Evolutionary conservation across 2,329 filamentous ascomycete genomes (phyloP), one percentile per base, ranked within the genome.

Genomic region (Phyllosticta ampelicida): DNA sequence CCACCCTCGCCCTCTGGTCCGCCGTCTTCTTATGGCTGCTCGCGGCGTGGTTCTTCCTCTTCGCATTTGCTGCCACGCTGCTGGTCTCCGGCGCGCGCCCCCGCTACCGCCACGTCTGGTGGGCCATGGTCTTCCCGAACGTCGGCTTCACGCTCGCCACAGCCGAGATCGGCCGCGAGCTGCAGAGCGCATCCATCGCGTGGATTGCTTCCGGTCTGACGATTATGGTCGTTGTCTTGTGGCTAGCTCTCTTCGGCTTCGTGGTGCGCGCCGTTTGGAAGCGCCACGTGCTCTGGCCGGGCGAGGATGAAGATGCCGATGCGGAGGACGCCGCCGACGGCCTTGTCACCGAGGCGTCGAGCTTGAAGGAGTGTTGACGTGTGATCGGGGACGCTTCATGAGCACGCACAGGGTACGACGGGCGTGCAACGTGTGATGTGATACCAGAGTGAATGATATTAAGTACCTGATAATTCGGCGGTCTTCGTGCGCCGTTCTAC

Each of bases 1-100:
- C 74, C 28, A 73, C 78, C 3, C 59, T 79, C 21, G 77, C 78
- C 0, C 66, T 82, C n/a, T 70, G 73, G 5, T 65, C 73, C 0
- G 78, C 76, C 1, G 74, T 87, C 8, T 81, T 81, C 63, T 73
- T 90, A 9, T 89, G 86, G 86, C 79, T 81, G 0, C 68, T 89
- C 13, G 75, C 77, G 10, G 71, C 81, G 59, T 82, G 78, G 78
- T 81, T 82, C 68, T 81, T 81, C 65, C 66, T 67, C 61, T 71
- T 77, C n/a, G 68, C 72, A 10, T 60, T 73, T 5, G 62, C 75
- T 29, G 69, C 70, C 58, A 67, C 73, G n/a, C 63, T 69, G 53
- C 65, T 68, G 50, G 65, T 64, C 20, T 67, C 66, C 60, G 78
- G 84, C 81, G 66, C 63, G 76, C 73, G 86, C 1, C 51, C 56